Evolutionary conservation across 306 rosid genomes (phyloP), one percentile per base, ranked within the genome.

Genomic region (Mimosa pudica): DNA sequence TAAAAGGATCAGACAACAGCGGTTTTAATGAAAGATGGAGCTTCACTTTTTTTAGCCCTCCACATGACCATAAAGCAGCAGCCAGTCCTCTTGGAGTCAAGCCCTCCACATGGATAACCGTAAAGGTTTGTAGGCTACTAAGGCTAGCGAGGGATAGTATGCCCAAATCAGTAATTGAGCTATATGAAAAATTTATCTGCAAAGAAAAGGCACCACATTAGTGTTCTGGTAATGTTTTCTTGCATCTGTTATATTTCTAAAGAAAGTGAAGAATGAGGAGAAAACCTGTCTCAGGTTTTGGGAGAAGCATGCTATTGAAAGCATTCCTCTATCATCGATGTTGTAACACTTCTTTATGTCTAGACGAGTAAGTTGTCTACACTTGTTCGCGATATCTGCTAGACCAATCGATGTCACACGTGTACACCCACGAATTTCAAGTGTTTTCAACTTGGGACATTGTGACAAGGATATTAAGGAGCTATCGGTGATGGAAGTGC

Each of bases 171-270:
- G 97, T 88, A 70, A 91, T 89, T 11, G 91, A 87, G 84, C 86
- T 90, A 83, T 89, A 95, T 2, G 99, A 95, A 82, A 95, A 78
- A 78, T 93, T 95, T 83, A 95, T 95, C 99, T 95, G 92, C 89
- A 71, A 74, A 62, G 64, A 79, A 73, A 69, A 60, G 47, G 77
- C 18, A 67, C 52, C 52, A 12, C 20, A 57, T 83, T 41, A 81
- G 77, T 73, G 52, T 70, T 68, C 24, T 32, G 10, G 63, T 61
- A 65, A 17, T 18, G 10, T 35, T 54, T 73, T 74, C 77, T n/a
- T 13, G 33, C 1, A 77, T 42, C 48, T 16, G 52, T 62, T 36
- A 36, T 55, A 76, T 45, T 85, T 67, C 32, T 4, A 58, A 35
- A 61, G 73, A 48, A 78, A 48, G 42, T 51, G 60, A 61, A 64